phyloP scores from a whole-genome alignment of 1,139 yeast species.

The Suhomyces yuchorum region DNA sequence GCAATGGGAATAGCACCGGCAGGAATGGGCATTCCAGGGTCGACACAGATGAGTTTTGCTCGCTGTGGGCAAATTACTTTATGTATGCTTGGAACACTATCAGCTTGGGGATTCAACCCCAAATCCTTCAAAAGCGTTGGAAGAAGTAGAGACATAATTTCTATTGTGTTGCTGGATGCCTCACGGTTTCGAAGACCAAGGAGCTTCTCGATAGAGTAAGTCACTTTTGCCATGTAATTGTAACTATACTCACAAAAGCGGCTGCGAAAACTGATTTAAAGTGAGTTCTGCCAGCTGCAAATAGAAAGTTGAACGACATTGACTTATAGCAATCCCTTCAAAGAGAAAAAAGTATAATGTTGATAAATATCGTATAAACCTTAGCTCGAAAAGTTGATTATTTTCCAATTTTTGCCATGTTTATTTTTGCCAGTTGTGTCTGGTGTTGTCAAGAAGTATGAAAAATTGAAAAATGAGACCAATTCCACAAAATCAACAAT shows the following conservation, averaged over 20 bases:
- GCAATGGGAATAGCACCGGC: constrained; percentile 26
- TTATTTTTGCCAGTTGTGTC: too few species aligned
- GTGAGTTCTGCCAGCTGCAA: too few species aligned
- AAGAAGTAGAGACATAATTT: not conserved
- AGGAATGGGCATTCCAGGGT: constrained; percentile 30
- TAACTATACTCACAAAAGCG: not conserved
- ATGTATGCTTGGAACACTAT: not conserved
- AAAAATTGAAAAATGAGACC: too few species aligned
- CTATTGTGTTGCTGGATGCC: not conserved
- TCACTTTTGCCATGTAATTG: not conserved
- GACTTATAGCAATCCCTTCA: too few species aligned
- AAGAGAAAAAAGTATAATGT: too few species aligned
- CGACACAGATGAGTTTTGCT: constrained; percentile 24
- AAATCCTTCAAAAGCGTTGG: not conserved
- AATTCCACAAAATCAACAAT: too few species aligned
- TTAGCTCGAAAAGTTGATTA: too few species aligned
- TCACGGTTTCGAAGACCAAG: not conserved
- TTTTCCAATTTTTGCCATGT: too few species aligned
- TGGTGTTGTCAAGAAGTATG: too few species aligned
- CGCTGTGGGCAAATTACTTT: not conserved
- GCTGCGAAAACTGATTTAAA: not conserved
- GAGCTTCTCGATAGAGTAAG: not conserved
- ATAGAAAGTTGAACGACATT: too few species aligned
- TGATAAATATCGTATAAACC: too few species aligned
- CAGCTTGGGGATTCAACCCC: not conserved